Conservation (phyloP, 257 asterid genomes). For the Salvia rosmarinus region DNA sequence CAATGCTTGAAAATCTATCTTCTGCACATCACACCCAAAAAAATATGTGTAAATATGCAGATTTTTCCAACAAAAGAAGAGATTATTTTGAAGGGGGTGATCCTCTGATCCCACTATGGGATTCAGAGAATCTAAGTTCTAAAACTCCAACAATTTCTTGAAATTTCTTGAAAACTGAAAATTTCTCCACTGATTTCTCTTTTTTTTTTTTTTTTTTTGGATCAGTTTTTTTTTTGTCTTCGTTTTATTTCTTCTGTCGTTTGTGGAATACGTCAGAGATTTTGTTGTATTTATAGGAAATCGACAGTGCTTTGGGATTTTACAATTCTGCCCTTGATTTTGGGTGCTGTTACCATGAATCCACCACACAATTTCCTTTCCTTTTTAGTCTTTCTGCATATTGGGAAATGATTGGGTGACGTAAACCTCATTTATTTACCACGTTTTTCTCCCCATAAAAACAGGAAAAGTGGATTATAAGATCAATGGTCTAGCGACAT, state of each 20-base stretch:
- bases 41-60: slow-evolving; percentile 15
- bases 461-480: not conserved
- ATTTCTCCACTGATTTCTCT: not conserved
- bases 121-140: slow-evolving; percentile 65
- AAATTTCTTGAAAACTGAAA: slow-evolving; percentile 35
- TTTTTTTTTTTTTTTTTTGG: not conserved
- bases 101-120: slow-evolving; percentile 79
- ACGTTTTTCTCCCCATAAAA: not conserved
- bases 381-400: not conserved
- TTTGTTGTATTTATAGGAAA: slow-evolving; percentile 38
- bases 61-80: not conserved
- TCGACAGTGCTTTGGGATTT: slow-evolving; percentile 7
- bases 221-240: not conserved
- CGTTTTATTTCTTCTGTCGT: slow-evolving; percentile 21
- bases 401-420: slow-evolving; percentile 21
- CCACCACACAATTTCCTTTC: too few relatives aligned
- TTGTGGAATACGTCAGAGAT: slow-evolving; percentile 28
- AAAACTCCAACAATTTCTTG: slow-evolving; percentile 32
- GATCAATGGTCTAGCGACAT: not conserved
- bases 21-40: slow-evolving; percentile 19
- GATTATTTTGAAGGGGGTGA: slow-evolving; percentile 32
- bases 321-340: slow-evolving; percentile 40
- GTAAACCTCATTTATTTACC: slow-evolving; percentile 13
- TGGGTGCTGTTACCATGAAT: not conserved
- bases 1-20: slow-evolving; percentile 19